Percentiles rank a stretch among this genome's conserved stretches.
These are phyloP conservation scores for Santalum album DNA, from an alignment of 164 flowering plant genomes.

Conservation along the genomic window DNA sequence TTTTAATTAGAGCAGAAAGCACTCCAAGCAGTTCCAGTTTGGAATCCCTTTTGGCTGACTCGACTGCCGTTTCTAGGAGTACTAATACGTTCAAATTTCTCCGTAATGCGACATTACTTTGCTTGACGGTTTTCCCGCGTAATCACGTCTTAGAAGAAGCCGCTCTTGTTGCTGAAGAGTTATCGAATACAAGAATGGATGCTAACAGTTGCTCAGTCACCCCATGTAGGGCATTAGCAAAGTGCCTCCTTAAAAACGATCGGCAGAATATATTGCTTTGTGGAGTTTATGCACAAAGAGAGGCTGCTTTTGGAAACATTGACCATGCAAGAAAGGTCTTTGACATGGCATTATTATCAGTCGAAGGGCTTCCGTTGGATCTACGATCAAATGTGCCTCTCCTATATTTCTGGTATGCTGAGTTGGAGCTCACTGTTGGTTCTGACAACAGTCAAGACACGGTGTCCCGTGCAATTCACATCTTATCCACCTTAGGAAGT, in stretches of 20 bases:
- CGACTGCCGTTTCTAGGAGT: constrained; percentile 26
- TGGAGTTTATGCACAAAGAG: constrained; percentile 89
- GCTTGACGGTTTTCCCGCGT: constrained; percentile 65
- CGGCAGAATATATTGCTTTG: constrained; percentile 89
- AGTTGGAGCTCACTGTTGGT: constrained; percentile 51
- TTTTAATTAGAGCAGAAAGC: constrained; percentile 10
- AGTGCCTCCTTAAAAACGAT: constrained; percentile 71
- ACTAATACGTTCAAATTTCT: constrained; percentile 71
- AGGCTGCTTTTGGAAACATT: constrained; percentile 72
- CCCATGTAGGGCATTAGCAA: constrained; percentile 78
- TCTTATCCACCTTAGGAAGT: constrained; percentile 74
- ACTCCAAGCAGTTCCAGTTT: constrained; percentile 17
- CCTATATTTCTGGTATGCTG: constrained; percentile 86
- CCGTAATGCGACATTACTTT: constrained; percentile 68
- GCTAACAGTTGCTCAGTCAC: constrained; percentile 28
- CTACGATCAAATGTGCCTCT: constrained; percentile 46
- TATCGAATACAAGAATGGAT: constrained; percentile 39
- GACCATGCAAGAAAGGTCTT: constrained; percentile 83
- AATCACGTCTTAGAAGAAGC: constrained; percentile 75
- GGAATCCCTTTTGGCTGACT: constrained; percentile 32
- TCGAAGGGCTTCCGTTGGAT: constrained; percentile 64
- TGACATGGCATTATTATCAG: constrained; percentile 87
- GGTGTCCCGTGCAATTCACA: constrained; percentile 57
- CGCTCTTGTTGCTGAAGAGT: constrained; percentile 72
- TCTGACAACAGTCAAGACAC: constrained; percentile 28